Base-by-base conservation (phyloP, 169 alveolate genomes). In the Perkinsus olseni region DNA sequence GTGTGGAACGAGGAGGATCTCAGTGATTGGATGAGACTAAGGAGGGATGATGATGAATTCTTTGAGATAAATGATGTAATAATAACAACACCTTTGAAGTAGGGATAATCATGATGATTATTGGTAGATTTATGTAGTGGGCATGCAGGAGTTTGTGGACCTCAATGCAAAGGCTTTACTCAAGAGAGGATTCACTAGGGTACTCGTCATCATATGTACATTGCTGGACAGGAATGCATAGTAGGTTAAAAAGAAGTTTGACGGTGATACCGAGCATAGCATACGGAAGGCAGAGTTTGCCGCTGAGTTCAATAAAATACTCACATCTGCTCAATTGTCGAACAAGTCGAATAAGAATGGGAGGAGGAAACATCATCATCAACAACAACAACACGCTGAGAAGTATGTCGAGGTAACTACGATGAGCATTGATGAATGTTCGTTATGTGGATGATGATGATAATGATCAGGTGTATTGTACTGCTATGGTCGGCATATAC, bases 401-500 rank as follows among this genome's bases (percentile, higher is more conserved):
- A 62, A 62, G 17, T 62, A 62, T 62, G 34, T 62, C 28, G 82
- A 62, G 34, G 82, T 62, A 24, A 24, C 17, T 21, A 62, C 8
- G 82, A 62, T 62, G 1, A 62, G 34, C 34, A 62, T 62, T 45
- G 62, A 45, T 45, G 17, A 45, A 45, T 45, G 62, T 45, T 45
- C 24, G 17, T 40, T 40, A 62, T 24, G 13, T 24, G 1, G 82
- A 21, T 62, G 82, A 21, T 62, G 50, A 40, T 62, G 1, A 62
- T 62, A 6, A 28, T 62, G 1, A 62, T 62, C 17, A 93, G 51
- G 93, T 92, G 17, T 95, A 94, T 74, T 93, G 96, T 38, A 50
- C 93, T 36, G 93, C 95, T 34, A 93, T 97, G 96, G 98, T 97
- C 11, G 98, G 98, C 0, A 92, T 96, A 36, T 94, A 95, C 45